Conservation (phyloP, 179 eudicot genomes). For the Patellifolia procumbens region DNA sequence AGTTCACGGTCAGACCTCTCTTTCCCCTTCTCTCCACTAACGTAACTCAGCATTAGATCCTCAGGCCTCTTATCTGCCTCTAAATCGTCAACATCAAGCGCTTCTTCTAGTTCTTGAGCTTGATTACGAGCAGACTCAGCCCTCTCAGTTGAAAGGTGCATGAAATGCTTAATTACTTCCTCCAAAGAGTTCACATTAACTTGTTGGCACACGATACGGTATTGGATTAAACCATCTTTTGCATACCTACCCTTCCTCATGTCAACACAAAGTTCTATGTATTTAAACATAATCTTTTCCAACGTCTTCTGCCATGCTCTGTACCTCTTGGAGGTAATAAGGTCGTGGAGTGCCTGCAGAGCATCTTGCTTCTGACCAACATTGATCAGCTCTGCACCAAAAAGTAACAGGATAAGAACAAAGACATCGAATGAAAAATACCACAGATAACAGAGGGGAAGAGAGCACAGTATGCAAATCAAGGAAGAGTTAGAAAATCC, state of each 20-base stretch:
- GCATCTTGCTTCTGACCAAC: constrained; percentile 94
- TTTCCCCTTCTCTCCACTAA: constrained; percentile 92
- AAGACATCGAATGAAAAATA: not conserved
- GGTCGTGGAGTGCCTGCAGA: constrained; percentile 74
- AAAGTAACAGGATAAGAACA: not conserved
- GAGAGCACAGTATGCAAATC: not conserved
- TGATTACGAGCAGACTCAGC: constrained; percentile 88
- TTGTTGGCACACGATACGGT: constrained; percentile 87
- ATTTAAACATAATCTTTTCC: constrained; percentile 83
- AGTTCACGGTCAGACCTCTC: constrained; percentile 93
- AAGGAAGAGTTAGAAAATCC: not conserved
- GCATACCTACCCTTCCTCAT: constrained; percentile 86
- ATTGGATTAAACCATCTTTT: constrained; percentile 90
- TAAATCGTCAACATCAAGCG: constrained; percentile 80
- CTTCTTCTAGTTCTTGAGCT: constrained; percentile 87
- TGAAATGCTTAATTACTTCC: constrained; percentile 90
- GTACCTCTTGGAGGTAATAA: constrained; percentile 82
- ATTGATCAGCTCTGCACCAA: constrained; percentile 72
- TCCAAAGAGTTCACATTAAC: constrained; percentile 87
- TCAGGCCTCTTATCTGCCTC: constrained; percentile 93
- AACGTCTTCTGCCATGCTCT: constrained; percentile 85
- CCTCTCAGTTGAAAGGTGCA: constrained; percentile 84
- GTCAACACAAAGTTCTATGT: constrained; percentile 86
- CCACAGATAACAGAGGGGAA: not conserved
- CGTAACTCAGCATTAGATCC: constrained; percentile 89